phyloP scores from a whole-genome alignment of 805 yeast genomes.

The Nakazawaea populi region DNA sequence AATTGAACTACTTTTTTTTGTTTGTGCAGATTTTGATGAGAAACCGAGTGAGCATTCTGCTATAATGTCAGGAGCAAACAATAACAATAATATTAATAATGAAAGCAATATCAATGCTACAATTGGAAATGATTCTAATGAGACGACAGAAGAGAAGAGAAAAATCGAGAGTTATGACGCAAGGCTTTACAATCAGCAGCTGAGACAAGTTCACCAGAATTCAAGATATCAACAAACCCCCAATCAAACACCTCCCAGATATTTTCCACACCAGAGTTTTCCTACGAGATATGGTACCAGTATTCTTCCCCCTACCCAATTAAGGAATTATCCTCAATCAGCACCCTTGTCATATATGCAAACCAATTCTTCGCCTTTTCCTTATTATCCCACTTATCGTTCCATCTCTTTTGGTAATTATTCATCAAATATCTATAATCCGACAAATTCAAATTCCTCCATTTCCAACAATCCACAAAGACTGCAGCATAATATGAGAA shows the following conservation, averaged over 20 bases:
- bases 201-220: not conserved
- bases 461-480: not conserved
- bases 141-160: not conserved
- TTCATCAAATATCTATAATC: not conserved
- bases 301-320: not conserved
- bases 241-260: constrained; percentile 1
- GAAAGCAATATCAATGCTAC: not conserved
- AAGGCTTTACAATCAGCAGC: constrained; percentile 4
- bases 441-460: not conserved
- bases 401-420: not conserved
- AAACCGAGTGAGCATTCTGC: not conserved
- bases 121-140: not conserved
- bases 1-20: no score
- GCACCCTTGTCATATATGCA: not conserved
- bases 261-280: constrained; percentile 4
- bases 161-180: constrained; percentile 2
- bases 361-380: not conserved
- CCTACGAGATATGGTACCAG: not conserved
- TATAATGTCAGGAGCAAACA: not conserved
- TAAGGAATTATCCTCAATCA: not conserved
- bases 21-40: not conserved
- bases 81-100: not conserved
- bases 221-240: not conserved
- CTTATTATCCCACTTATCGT: not conserved
- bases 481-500: not conserved